Percentiles rank a stretch among this genome's conserved stretches.
These are phyloP conservation scores for Starmerella apicola DNA, from an alignment of 805 yeast species.

Conservation along the genomic window DNA sequence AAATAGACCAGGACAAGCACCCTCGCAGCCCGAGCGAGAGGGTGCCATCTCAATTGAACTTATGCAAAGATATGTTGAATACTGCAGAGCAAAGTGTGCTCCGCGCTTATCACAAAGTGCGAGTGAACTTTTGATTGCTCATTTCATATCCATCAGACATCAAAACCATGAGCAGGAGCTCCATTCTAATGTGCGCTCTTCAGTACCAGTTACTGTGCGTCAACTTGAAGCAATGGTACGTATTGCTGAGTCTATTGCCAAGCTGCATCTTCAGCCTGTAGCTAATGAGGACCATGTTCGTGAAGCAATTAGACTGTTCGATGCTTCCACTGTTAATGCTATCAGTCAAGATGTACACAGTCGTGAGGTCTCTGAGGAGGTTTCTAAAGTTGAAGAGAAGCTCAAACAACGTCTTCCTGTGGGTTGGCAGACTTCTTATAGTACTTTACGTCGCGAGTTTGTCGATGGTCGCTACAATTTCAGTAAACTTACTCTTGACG, in stretches of 20 bases:
- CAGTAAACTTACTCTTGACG: constrained; percentile 49
- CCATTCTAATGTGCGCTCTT: constrained; percentile 74
- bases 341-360: constrained; percentile 47
- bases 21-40: constrained; percentile 36
- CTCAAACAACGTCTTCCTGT: constrained; percentile 83
- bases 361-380: constrained; percentile 41
- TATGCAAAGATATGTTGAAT: constrained; percentile 86
- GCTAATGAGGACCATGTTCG: constrained; percentile 85
- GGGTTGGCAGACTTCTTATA: constrained; percentile 89
- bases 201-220: constrained; percentile 94
- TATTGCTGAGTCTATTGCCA: constrained; percentile 88
- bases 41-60: constrained; percentile 82
- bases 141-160: constrained; percentile 81
- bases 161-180: constrained; percentile 70
- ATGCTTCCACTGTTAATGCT: constrained; percentile 97
- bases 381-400: constrained; percentile 68
- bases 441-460: constrained; percentile 71
- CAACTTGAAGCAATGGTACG: constrained; percentile 96
- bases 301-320: constrained; percentile 86
- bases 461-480: constrained; percentile 31
- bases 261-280: constrained; percentile 65
- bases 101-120: constrained; percentile 86
- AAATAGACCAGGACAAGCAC: constrained; percentile 28
- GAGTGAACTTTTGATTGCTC: constrained; percentile 76
- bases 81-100: constrained; percentile 81